Conservation (phyloP, 2,329 filamentous ascomycete species). For the Emergomyces pasteurianus region DNA sequence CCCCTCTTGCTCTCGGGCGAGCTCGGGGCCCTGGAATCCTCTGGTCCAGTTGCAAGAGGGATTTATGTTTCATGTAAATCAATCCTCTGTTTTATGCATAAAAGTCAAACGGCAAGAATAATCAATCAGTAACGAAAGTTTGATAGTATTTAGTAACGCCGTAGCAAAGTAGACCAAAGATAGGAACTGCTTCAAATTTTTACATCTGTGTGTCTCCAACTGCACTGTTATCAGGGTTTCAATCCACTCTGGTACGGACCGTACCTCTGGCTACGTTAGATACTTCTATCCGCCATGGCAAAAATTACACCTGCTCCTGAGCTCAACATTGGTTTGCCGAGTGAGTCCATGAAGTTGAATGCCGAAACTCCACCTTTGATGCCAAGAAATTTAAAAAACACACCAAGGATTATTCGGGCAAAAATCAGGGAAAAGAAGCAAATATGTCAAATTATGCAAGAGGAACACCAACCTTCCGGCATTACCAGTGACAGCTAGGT, state of each 20-base stretch:
- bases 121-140: too few species aligned
- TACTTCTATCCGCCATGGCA: too few species aligned
- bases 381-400: background rate
- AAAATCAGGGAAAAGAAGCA: background rate
- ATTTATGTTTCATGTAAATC: too few species aligned
- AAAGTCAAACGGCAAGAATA: too few species aligned
- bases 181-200: background rate
- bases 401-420: background rate
- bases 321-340: background rate
- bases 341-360: background rate
- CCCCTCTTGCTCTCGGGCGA: background rate
- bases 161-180: background rate
- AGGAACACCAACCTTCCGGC: background rate
- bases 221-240: background rate
- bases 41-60: too few species aligned
- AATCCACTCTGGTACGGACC: too few species aligned
- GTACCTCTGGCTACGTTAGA: background rate
- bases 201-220: too few species aligned
- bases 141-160: too few species aligned
- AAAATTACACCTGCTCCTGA: background rate
- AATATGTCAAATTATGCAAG: background rate
- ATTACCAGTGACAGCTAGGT: background rate
- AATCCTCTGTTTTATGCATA: too few species aligned
- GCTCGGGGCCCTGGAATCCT: background rate
- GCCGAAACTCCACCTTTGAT: background rate